phyloP scores from a whole-genome alignment of 2,329 filamentous ascomycete species.

The Microcera coccophila region DNA sequence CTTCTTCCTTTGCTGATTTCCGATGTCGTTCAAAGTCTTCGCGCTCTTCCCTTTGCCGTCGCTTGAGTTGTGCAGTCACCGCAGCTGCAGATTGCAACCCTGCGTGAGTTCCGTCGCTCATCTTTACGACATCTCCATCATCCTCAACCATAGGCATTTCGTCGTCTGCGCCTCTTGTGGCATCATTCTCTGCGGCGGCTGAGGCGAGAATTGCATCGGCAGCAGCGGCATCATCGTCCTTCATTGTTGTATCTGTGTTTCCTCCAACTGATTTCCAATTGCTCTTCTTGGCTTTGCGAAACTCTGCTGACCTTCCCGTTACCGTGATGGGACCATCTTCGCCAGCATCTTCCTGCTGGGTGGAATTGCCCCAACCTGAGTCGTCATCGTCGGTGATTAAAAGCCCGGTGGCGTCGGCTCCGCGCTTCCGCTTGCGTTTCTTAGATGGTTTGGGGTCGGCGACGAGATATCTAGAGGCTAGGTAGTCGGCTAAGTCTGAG shows the following conservation, averaged over 20 bases:
- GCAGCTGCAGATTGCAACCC: conserved; percentile 81
- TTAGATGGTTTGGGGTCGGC: conserved; percentile 55
- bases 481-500: conserved; percentile 71
- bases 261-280: conserved; percentile 70
- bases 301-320: conserved; percentile 54
- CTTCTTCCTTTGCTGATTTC: conserved; percentile 52
- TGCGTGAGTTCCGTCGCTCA: conserved; percentile 84
- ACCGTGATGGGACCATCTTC: conserved; percentile 51
- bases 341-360: conserved; percentile 44
- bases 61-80: conserved; percentile 65
- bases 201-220: conserved; percentile 74
- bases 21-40: conserved; percentile 44
- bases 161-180: conserved; percentile 45
- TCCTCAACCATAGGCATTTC: conserved; percentile 46
- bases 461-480: conserved; percentile 84
- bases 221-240: conserved; percentile 53
- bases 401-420: conserved; percentile 46
- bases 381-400: conserved; percentile 65
- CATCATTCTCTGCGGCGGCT: conserved; percentile 63
- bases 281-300: conserved; percentile 73
- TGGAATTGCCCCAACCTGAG: conserved; percentile 44
- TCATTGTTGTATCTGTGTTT: conserved; percentile 27
- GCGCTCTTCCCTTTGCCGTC: conserved; percentile 63
- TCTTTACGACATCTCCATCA: conserved; percentile 54
- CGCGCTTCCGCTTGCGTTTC: conserved; percentile 61